Evolutionary conservation across 2,329 filamentous ascomycete species (phyloP), one percentile per base, ranked within the genome.

Genomic region (Dactylellina parvicollis): DNA sequence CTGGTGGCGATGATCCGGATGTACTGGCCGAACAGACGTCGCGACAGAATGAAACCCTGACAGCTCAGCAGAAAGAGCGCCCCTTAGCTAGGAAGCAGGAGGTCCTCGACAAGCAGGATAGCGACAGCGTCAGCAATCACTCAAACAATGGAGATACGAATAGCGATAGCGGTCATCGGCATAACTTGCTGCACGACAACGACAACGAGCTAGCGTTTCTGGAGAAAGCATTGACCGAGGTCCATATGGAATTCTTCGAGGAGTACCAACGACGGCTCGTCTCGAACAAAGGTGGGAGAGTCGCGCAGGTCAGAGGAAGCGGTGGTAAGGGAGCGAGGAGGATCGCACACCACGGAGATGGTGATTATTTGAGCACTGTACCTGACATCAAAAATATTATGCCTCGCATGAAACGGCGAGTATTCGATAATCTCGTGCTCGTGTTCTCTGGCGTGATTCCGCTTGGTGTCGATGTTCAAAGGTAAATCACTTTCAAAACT

Each of bases 41-140:
- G 75, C 90, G 95, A 78, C 94, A 98, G 80, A 92, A 95, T 78
- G 91, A 94, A 79, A 87, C 89, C 0, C 86, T 99, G 52, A 90
- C 93, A 79, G 92, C 92, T 73, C 95, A 99, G 81, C 85, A 98
- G 16, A 91, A 89, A 72, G 92, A 97, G 75, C 87, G 94, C 12
- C 95, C 95, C 0, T 82, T 99, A 26, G 83, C 96, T n/a, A 92
- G 95, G 79, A 90, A 96, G 82, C 95, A 99, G 80, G 91, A 96
- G 78, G 86, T 92, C 79, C 85, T 97, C 20, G 95, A 99, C 78
- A 91, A 92, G 77, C 91, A 92, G 78, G 91, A 93, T 76, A 56
- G 66, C 38, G 79, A 79, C 26, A 66, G 55, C 24, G 64, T 66
- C 16, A 73, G 69, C 55, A 73, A 73, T 54, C 69, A 73, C 32